Base-by-base conservation (phyloP, 1,284 basidiomycete species). In the Volvariella surrecta region DNA sequence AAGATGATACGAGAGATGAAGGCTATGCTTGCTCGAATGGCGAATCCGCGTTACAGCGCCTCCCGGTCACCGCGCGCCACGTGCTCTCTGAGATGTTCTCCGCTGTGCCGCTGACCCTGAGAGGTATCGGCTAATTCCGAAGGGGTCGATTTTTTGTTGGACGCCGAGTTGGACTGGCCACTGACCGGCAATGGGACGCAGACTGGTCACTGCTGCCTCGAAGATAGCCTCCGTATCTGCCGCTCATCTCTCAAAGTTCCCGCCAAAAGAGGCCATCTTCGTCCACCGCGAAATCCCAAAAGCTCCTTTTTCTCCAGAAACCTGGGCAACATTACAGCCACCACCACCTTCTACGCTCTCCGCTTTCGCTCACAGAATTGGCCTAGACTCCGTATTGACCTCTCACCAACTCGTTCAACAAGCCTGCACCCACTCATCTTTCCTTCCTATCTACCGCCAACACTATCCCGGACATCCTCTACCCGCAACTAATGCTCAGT, bases 361-460 rank as follows among this genome's bases (percentile, higher is more conserved):
- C 44, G 83, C 88, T 0, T 84, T 91, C 50, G 73, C 80, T 2
- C 76, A 87, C 55, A 73, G 88, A 51, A 74, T 87, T 58, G 83
- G 85, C 22, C 74, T 89, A 3, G 68, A 69, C 0, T 66, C 70
- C 2, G 64, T 80, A 7, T 53, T 82, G 15, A 51, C 65, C 0
- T 66, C 72, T 2, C 56, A 73, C 2, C 74, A 77, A 30, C 51
- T 74, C 18, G 63, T 87, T 41, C 74, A 79, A 53, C 82, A 83
- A 57, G 80, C 78, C 15, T 86, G 85, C 67, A 94, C 89, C 0
- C 90, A 94, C 61, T 73, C 79, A 8, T 89, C 89, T 1, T 88
- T 85, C 54, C 53, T 79, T 35, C 55, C 67, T 32, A 64, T 82
- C 43, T 73, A 76, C 57, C 60, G 68, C 40, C 68, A 71, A 50